Evolutionary conservation across 306 rosid genomes (phyloP), one percentile per base, ranked within the genome.

Genomic region (Clitoria ternatea): DNA sequence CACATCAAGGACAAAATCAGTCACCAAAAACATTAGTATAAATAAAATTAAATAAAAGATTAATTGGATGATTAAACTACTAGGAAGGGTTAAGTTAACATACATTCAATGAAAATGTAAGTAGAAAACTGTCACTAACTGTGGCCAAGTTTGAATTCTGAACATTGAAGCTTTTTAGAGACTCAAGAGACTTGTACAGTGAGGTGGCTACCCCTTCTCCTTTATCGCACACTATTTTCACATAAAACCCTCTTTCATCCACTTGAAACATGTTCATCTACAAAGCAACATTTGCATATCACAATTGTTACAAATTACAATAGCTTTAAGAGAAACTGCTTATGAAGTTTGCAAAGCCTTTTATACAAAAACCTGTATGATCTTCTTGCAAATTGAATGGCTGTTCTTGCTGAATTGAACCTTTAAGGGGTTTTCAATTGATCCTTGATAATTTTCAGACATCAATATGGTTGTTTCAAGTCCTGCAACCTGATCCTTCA

Each of bases 181-280:
- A 92, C 68, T 92, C 97, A 6, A 92, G 85, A 63, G 90, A 87
- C 67, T 61, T 85, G 85, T 84, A 89, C 4, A 89, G 76, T 53
- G 90, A 78, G 40, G 81, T 63, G 29, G 94, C 86, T 35, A 86
- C 87, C 3, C 84, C 85, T 70, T 71, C 80, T 70, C 89, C 89
- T 59, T 72, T 84, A n/a, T 79, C 77, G 82, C 90, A 70, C 17
- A 77, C 85, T 26, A 87, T 55, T 77, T 84, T 89, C 65, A 85
- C 85, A 73, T 85, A 81, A 80, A 89, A 87, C 48, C 77, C 92
- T 67, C 66, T 92, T 77, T 84, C 96, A 79, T 85, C 89, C 62
- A 89, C 94, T 84, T 92, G 94, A 64, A 82, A 82, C 82, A 82
- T 78, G 24, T 87, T 89, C 82, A 92, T 86, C 97, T 89, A 43